phyloP scores from a whole-genome alignment of 192 early-diverging fungal genomes.

The Backusella tuberculispora region DNA sequence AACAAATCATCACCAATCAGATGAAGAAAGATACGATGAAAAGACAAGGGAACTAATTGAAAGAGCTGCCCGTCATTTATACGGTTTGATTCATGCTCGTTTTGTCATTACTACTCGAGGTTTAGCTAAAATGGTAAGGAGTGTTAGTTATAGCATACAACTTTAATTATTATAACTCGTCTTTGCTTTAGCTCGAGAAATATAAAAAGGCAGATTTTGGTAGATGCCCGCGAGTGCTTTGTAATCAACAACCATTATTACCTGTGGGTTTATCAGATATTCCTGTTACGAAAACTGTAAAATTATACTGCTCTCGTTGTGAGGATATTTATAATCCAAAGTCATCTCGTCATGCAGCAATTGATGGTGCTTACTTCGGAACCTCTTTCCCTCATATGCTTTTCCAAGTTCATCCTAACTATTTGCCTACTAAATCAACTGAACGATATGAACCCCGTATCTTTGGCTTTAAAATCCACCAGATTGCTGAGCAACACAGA shows the following conservation, averaged over 20 bases:
- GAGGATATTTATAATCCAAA: conserved; percentile 94
- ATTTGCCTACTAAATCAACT: conserved; percentile 74
- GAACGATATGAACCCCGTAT: conserved; percentile 92
- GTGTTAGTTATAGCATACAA: not conserved
- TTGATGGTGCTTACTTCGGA: conserved; percentile 97
- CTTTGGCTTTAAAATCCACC: conserved; percentile 95
- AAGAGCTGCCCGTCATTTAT: conserved; percentile 85
- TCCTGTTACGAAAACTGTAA: conserved; percentile 82
- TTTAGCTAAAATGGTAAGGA: conserved; percentile 82
- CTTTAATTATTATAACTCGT: not conserved
- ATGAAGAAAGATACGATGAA: conserved; percentile 68
- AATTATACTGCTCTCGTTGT: conserved; percentile 94
- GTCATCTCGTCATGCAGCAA: conserved; percentile 74
- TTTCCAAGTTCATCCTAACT: conserved; percentile 84
- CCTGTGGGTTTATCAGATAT: conserved; percentile 91
- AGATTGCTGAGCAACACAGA: conserved; percentile 81
- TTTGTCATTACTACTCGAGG: conserved; percentile 94
- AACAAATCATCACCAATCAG: not conserved
- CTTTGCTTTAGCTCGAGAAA: conserved; percentile 70
- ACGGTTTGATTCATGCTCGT: conserved; percentile 96
- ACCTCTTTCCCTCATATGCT: conserved; percentile 96
- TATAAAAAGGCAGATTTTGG: conserved; percentile 93
- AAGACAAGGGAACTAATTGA: conserved; percentile 79
- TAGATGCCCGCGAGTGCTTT: conserved; percentile 89
- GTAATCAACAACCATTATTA: conserved; percentile 84